phyloP scores from a whole-genome alignment of 768 basidiomycete species.

The Tulasnella sp. region DNA sequence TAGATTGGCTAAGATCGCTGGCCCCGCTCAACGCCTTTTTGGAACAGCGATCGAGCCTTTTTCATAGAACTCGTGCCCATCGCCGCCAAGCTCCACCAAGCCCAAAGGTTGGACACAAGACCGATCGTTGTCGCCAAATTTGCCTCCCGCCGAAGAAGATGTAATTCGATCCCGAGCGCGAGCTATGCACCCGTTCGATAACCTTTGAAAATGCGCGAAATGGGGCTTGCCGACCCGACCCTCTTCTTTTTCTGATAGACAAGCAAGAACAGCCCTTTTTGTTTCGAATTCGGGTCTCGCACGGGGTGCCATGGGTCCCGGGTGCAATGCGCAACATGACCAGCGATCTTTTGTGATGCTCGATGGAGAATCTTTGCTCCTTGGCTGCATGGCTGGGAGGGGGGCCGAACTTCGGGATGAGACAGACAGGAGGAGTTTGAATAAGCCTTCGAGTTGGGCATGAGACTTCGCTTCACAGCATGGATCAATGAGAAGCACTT shows the following conservation, averaged over 20 bases:
- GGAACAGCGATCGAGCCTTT: background rate
- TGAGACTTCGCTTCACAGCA: background rate
- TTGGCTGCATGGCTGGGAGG: background rate
- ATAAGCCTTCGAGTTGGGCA: background rate
- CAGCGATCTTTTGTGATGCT: background rate
- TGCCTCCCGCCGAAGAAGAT: no score
- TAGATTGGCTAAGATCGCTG: background rate
- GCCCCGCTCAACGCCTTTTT: background rate
- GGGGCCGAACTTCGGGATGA: background rate
- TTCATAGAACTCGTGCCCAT: background rate
- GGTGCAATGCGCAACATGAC: background rate
- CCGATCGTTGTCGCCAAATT: background rate
- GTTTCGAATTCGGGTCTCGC: background rate
- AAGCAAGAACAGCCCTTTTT: background rate
- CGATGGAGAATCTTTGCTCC: background rate
- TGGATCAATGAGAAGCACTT: background rate
- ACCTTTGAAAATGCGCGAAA: background rate
- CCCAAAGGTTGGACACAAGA: background rate
- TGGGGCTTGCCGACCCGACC: background rate
- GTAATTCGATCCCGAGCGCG: no score
- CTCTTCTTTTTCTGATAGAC: background rate
- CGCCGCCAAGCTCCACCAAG: background rate
- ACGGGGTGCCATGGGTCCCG: background rate
- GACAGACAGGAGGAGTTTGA: slow-evolving; percentile 8
- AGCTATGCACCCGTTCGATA: no score